Conservation (phyloP, 441 rosid genomes). For the Hypseocharis bilobata region DNA sequence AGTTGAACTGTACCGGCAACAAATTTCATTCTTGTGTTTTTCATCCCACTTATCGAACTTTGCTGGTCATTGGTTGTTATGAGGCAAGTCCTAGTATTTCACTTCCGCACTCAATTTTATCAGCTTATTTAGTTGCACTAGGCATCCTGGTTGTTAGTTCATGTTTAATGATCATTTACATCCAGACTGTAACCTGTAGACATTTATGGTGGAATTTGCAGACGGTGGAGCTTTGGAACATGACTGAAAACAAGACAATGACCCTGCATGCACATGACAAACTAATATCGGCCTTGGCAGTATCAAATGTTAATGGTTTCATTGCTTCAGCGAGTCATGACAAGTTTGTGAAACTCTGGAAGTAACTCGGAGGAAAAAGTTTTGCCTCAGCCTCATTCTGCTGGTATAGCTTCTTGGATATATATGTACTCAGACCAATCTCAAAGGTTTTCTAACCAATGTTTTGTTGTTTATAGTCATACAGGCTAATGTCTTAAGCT, state of each 20-base stretch:
- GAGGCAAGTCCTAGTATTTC: constrained; percentile 46
- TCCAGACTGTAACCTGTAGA: neutral
- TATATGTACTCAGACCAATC: neutral
- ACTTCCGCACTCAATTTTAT: neutral
- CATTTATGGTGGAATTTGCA: constrained; percentile 18
- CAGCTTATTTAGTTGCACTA: neutral
- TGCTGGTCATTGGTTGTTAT: constrained; percentile 73
- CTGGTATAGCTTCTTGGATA: neutral
- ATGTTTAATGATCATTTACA: neutral
- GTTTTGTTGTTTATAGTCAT: constrained; percentile 8
- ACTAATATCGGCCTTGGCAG: constrained; percentile 60
- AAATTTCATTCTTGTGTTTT: constrained; percentile 77
- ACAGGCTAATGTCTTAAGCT: neutral
- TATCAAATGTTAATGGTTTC: constrained; percentile 53
- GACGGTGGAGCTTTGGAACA: constrained; percentile 90
- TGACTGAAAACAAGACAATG: constrained; percentile 65
- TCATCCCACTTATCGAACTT: constrained; percentile 64
- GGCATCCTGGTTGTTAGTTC: no score
- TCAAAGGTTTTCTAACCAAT: constrained; percentile 14
- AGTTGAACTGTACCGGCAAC: constrained; percentile 67
- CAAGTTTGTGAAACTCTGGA: constrained; percentile 76
- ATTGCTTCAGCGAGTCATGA: constrained; percentile 87
- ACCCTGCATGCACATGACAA: constrained; percentile 62
- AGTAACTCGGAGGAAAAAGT: constrained; percentile 28
- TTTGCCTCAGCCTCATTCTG: constrained; percentile 1